A percentile compares a stretch with the other conserved stretches of the same genome.
These are phyloP conservation scores for Labyrinthula sp. DNA, from an alignment of 352 stramenopile species.

Conservation along the genomic window DNA sequence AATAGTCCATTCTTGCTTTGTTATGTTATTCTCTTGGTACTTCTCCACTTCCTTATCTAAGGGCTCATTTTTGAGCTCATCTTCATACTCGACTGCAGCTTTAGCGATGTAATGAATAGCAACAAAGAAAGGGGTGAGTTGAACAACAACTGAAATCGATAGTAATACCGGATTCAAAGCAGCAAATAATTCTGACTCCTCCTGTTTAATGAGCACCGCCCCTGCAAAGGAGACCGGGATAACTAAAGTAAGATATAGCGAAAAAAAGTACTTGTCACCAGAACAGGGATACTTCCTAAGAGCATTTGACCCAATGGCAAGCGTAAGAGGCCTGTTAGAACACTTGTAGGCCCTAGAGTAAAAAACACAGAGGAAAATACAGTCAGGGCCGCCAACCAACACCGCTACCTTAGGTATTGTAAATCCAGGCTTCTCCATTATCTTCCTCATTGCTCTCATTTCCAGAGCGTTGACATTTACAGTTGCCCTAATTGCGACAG, in stretches of 20 bases:
- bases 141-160: constrained; percentile 5
- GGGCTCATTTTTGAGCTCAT: constrained; percentile 29
- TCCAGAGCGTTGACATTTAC: constrained; percentile 39
- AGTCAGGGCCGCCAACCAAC: constrained; percentile 42
- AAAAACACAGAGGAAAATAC: too few species aligned
- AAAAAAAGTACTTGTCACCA: too few species aligned
- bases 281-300: constrained; percentile 40
- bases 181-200: constrained; percentile 26
- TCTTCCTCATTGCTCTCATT: constrained; percentile 38
- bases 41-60: constrained; percentile 33
- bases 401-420: constrained; percentile 42
- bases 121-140: constrained; percentile 29
- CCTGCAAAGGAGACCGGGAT: constrained; percentile 39
- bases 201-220: constrained; percentile 37
- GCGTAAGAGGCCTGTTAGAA: constrained; percentile 41
- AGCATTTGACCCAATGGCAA: constrained; percentile 39
- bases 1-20: background rate
- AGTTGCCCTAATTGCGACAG: constrained; percentile 35
- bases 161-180: constrained; percentile 15
- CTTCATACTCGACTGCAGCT: constrained; percentile 30
- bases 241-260: too few species aligned
- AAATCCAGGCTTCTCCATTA: constrained; percentile 36
- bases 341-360: constrained; percentile 39
- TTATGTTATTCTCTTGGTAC: constrained; percentile 9
- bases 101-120: constrained; percentile 33